Evolutionary conservation across 2,329 filamentous ascomycete genomes (phyloP).

Genomic region (Alternaria novae-zelandiae): DNA sequence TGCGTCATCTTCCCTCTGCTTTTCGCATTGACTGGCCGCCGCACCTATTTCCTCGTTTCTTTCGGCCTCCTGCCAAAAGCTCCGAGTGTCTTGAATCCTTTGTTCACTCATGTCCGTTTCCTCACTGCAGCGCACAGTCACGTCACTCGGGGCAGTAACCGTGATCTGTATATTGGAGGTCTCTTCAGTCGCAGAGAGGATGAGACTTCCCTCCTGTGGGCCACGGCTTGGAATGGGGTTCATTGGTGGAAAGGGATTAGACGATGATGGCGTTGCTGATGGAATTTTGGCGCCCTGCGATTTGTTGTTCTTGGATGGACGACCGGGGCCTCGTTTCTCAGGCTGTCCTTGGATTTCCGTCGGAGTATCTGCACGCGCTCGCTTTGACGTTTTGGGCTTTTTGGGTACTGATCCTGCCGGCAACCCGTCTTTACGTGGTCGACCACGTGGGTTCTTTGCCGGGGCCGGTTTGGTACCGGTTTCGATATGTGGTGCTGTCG

Average conservation of each 20-base stretch:
- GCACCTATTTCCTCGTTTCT: not conserved
- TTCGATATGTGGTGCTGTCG: not conserved
- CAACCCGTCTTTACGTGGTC: not conserved
- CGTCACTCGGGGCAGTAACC: rapidly evolving
- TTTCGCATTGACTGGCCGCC: not conserved
- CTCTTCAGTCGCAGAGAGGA: not conserved
- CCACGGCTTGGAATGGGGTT: not conserved
- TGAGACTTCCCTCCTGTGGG: not conserved
- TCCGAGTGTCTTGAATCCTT: not conserved
- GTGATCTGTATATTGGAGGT: not conserved
- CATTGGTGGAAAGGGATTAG: not conserved
- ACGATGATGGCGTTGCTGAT: not conserved
- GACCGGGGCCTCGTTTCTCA: not conserved
- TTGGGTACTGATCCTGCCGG: constrained; percentile 1
- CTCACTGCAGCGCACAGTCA: not conserved
- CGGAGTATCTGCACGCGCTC: not conserved
- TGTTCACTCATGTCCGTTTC: not conserved
- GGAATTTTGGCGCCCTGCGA: not conserved
- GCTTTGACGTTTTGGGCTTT: not conserved
- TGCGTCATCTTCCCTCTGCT: not conserved
- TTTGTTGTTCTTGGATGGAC: not conserved
- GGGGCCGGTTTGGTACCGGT: not conserved
- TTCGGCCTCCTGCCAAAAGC: not conserved
- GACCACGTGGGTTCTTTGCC: not conserved
- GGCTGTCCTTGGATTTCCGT: not conserved